Evolutionary conservation across 441 rosid genomes (phyloP).

Genomic region (Erodium trifolium): DNA sequence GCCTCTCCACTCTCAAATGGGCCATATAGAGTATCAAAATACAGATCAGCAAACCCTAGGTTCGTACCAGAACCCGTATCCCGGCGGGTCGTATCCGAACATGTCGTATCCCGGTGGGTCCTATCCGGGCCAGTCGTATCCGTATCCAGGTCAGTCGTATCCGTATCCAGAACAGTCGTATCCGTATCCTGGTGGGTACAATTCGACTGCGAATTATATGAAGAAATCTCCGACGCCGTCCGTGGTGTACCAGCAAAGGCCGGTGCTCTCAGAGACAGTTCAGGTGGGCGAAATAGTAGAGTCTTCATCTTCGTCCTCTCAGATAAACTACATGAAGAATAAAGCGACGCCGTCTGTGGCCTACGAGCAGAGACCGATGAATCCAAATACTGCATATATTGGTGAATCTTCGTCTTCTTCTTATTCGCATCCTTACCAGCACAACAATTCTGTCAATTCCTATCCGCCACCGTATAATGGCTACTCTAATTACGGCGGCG

Average conservation of each 20-base stretch:
- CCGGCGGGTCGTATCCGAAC: slow-evolving; percentile 7
- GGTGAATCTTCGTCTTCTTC: slow-evolving; percentile 57
- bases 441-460: slow-evolving; percentile 14
- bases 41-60: slow-evolving; percentile 44
- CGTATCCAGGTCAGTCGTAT: slow-evolving; percentile 55
- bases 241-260: neutral
- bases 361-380: slow-evolving; percentile 53
- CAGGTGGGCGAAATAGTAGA: slow-evolving; percentile 3
- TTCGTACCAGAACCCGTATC: slow-evolving; percentile 15
- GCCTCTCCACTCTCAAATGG: slow-evolving; percentile 32
- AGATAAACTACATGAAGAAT: slow-evolving; percentile 76
- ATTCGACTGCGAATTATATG: slow-evolving; percentile 40
- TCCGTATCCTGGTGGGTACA: slow-evolving; percentile 42
- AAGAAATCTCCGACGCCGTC: slow-evolving; percentile 3
- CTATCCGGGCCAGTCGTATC: slow-evolving; percentile 1
- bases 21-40: slow-evolving; percentile 26
- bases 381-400: slow-evolving; percentile 37
- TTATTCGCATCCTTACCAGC: slow-evolving; percentile 2
- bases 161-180: slow-evolving; percentile 32
- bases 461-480: slow-evolving; percentile 22
- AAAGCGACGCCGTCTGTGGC: slow-evolving; percentile 43
- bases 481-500: slow-evolving; percentile 27
- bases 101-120: too few species aligned
- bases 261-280: neutral
- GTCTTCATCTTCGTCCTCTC: slow-evolving; percentile 40